Evolutionary conservation across 2,329 filamentous ascomycete species (phyloP).

Genomic region (Pseudopyrenochaeta lycopersici): DNA sequence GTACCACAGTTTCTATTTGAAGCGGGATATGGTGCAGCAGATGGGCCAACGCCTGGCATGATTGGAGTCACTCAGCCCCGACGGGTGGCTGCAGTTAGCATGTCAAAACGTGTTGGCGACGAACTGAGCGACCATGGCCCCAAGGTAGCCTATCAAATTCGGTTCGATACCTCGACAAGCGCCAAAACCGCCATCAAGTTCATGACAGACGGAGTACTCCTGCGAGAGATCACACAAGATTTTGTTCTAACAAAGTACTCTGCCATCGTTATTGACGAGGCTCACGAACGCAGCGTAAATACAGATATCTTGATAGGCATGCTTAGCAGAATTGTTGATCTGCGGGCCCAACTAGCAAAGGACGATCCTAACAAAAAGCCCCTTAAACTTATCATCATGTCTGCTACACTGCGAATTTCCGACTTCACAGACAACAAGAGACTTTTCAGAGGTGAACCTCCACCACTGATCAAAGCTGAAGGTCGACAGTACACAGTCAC

Average conservation of each 20-base stretch:
- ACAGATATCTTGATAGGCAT: slow-evolving; percentile 98
- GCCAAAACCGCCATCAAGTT: slow-evolving; percentile 92
- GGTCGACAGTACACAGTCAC: slow-evolving; percentile 92
- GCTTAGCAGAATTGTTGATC: slow-evolving; percentile 88
- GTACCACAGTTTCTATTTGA: slow-evolving; percentile 96
- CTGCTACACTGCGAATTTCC: slow-evolving; percentile 88
- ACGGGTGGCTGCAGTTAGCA: slow-evolving; percentile 93
- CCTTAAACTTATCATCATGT: slow-evolving; percentile 97
- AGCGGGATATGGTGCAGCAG: slow-evolving; percentile 83
- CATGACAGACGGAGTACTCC: slow-evolving; percentile 96
- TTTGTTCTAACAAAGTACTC: slow-evolving; percentile 91
- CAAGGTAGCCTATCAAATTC: slow-evolving; percentile 87
- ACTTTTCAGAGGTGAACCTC: slow-evolving; percentile 76
- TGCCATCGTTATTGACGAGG: slow-evolving; percentile 93
- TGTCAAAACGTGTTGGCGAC: slow-evolving; percentile 89
- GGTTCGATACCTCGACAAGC: slow-evolving; percentile 86
- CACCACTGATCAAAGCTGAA: slow-evolving; percentile 87
- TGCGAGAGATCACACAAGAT: slow-evolving; percentile 90
- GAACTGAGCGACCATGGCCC: slow-evolving; percentile 82
- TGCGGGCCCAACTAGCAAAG: slow-evolving; percentile 77
- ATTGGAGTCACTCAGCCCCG: slow-evolving; percentile 95
- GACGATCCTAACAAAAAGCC: slow-evolving; percentile 76
- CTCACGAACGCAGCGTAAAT: slow-evolving; percentile 95
- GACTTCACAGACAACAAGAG: slow-evolving; percentile 87
- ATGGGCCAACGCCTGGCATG: slow-evolving; percentile 85